Evolutionary conservation across 1,139 yeast genomes (phyloP), one percentile per base, ranked within the genome.

Genomic region (Geotrichum phurueaensis): DNA sequence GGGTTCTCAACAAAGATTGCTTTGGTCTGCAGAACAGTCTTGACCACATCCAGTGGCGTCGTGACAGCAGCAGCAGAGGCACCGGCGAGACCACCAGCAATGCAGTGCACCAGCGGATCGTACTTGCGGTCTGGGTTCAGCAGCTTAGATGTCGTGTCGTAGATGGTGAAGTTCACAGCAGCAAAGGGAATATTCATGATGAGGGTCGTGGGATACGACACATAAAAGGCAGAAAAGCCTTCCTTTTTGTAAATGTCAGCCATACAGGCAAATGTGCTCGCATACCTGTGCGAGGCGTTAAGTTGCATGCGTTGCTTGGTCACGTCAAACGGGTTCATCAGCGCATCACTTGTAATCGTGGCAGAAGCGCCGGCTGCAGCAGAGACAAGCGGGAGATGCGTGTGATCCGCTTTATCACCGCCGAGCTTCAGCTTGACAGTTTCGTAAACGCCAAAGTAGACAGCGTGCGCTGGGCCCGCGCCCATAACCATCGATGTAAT

Each of bases 381-480:
- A 7, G 97, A 94, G 68, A 89, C 86, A 59, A 87, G 69, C 18
- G 97, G 96, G 69, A 87, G 90, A 68, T 85, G 87, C 64, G 82
- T 86, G 4, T 69, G 63, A 58, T 74, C 75, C 47, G 68, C 71
- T 1, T 39, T 15, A 50, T 70, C 69, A 27, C 75, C 75, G 50
- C 76, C 80, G 63, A 80, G 79, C 61, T 71, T 75, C 33, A 88
- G 84, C 73, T 92, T 92, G 63, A 94, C 82, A 55, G 86, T 81
- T 75, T 94, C 99, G 75, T 92, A 95, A 7, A 96, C 96, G n/a
- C 94, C 87, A 75, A 92, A 94, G 76, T 95, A 95, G 18, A 95
- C 89, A 1, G 99, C 99, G 76, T 94, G 99, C 10, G 99, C 98
- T 1, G 99, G 99, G 4, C 99, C 99, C n/a, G 99, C 98, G 52